Evolutionary conservation across 1,139 yeast genomes (phyloP), one percentile per base, ranked within the genome.

Genomic region (Lodderomyces elongisporus): DNA sequence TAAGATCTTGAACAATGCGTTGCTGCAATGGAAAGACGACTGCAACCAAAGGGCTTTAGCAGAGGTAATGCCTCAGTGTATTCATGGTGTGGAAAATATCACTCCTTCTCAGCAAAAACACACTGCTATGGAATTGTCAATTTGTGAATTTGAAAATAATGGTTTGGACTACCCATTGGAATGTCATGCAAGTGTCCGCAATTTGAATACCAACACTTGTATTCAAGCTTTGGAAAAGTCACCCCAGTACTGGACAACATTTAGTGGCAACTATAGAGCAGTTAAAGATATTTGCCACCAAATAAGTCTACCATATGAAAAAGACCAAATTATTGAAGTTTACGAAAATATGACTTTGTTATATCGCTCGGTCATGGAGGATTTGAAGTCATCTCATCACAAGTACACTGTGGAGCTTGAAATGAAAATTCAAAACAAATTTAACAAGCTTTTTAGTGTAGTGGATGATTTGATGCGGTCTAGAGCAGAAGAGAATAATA

Each of bases 171-270:
- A 57, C 28, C 77, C 77, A 0, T 27, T 24, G 0, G 47, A 43
- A 7, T 71, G 77, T 41, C 22, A 31, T 10, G 8, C 13, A 8
- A 35, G 41, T 9, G 30, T 42, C 8, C 25, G 52, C 28, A 29
- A 33, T 2, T 4, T 20, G 4, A 39, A 44, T 27, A 38, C 44
- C n/a, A 54, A 54, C 14, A 20, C 27, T 1, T 77, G 83, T 43
- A 56, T 75, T 25, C 31, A 42, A 2, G 51, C 58, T 1, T 43
- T 75, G 31, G 74, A 74, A 40, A 47, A 44, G 17, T 56, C 65
- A 2, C 65, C 77, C 1, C 79, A 74, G 45, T 70, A 70, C 58
- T 77, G 83, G 83, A 75, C 81, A 0, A 70, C 77, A 0, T 77
- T 69, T 43, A 74, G 76, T 42, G 82, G 82, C 0, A 69, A 76